Evolutionary conservation across 2,329 filamentous ascomycete genomes (phyloP).

Genomic region (Pseudogymnoascus sp.): DNA sequence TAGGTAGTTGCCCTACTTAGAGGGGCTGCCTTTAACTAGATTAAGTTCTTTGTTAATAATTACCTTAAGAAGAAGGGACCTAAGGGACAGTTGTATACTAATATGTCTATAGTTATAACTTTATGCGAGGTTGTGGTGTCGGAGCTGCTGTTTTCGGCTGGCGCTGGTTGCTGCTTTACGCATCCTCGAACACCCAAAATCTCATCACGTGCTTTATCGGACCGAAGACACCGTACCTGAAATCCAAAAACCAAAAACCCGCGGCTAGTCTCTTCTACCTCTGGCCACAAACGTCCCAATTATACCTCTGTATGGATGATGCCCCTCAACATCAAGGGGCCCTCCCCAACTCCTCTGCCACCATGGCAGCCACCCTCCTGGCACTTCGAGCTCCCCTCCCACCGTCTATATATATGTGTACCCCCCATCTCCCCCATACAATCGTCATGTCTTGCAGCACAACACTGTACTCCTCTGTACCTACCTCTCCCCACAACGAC

Average conservation of each 20-base stretch:
- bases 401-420: conserved; percentile 6
- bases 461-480: conserved; percentile 1
- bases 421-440: conserved; percentile 2
- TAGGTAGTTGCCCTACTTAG: too few species aligned
- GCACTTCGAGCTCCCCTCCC: conserved; percentile 9
- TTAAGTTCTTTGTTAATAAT: too few species aligned
- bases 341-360: neutral
- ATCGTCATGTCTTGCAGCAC: neutral
- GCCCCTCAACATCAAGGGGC: neutral
- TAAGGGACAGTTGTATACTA: too few species aligned
- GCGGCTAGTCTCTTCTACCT: neutral
- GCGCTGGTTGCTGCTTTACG: conserved; percentile 4
- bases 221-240: neutral
- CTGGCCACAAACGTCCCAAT: neutral
- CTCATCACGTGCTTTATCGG: neutral
- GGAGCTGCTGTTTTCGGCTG: neutral
- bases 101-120: too few species aligned
- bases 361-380: neutral
- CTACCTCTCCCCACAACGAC: neutral
- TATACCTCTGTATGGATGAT: neutral
- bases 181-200: neutral
- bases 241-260: conserved; percentile 4
- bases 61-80: too few species aligned
- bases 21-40: too few species aligned
- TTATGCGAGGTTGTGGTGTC: neutral